Evolutionary conservation across 2,329 filamentous ascomycete species (phyloP).

Genomic region (Aphanocladium album): DNA sequence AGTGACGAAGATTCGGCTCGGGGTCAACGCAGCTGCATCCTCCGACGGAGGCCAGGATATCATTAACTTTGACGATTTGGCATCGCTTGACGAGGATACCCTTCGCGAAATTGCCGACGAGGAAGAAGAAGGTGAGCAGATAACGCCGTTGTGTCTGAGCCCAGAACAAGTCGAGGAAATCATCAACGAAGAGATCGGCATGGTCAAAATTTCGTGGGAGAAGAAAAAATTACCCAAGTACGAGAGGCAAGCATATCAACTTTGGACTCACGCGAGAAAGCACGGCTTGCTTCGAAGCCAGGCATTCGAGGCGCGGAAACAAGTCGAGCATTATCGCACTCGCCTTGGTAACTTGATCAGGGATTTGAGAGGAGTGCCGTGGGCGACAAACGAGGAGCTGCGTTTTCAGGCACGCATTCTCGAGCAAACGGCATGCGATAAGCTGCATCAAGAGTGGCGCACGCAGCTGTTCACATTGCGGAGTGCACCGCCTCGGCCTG

Average conservation of each 20-base stretch:
- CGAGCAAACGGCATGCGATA: constrained; percentile 60
- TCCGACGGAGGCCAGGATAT: constrained; percentile 32
- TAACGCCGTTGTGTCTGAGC: not conserved
- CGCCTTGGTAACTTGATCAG: constrained; percentile 53
- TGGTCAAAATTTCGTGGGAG: constrained; percentile 52
- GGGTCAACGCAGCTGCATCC: not conserved
- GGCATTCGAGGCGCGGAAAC: constrained; percentile 32
- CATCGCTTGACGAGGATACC: constrained; percentile 47
- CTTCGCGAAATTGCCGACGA: constrained; percentile 59
- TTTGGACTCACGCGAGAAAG: constrained; percentile 57
- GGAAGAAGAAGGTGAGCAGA: constrained; percentile 28
- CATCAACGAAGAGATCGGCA: constrained; percentile 49
- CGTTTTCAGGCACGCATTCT: constrained; percentile 52
- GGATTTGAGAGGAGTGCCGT: constrained; percentile 48
- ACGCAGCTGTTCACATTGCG: constrained; percentile 41
- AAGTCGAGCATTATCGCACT: constrained; percentile 37
- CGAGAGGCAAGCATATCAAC: constrained; percentile 48
- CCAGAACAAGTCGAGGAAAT: constrained; percentile 37
- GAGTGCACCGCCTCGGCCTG: constrained; percentile 14
- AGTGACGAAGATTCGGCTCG: constrained; percentile 12
- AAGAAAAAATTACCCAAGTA: constrained; percentile 51
- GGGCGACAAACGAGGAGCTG: constrained; percentile 49
- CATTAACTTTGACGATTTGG: constrained; percentile 35
- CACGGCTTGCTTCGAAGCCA: constrained; percentile 25
- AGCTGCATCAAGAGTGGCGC: constrained; percentile 48